These are phyloP conservation scores for Eimeria maxima DNA, from an alignment of 169 alveolate species.

Conservation along the genomic window DNA sequence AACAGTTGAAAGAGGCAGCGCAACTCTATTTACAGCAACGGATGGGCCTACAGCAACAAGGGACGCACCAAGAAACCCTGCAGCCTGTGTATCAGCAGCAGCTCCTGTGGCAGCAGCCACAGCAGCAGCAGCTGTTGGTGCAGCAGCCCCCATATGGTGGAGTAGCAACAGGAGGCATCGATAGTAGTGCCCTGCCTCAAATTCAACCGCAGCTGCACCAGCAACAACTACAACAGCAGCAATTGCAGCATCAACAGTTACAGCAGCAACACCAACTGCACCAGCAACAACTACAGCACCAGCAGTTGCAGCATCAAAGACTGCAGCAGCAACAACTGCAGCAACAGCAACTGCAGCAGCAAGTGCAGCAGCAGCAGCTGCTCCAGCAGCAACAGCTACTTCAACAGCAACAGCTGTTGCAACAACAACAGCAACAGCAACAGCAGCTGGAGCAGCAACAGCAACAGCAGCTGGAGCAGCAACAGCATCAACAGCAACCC, in stretches of 20 bases:
- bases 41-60: slow-evolving; percentile 24
- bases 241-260: not conserved
- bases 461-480: slow-evolving; percentile 17
- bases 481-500: slow-evolving; percentile 11
- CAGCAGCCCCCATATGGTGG: not conserved
- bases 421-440: slow-evolving; percentile 57
- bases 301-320: not conserved
- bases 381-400: slow-evolving; percentile 33
- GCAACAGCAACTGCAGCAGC: slow-evolving; percentile 35
- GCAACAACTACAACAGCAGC: slow-evolving; percentile 46
- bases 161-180: slow-evolving; percentile 2
- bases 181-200: not conserved
- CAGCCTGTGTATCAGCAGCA: not conserved
- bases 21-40: slow-evolving; percentile 55
- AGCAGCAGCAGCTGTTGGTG: slow-evolving; percentile 20
- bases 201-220: slow-evolving; percentile 49
- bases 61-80: slow-evolving; percentile 9
- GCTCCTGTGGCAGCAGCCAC: not conserved
- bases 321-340: not conserved
- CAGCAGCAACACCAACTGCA: slow-evolving; percentile 40
- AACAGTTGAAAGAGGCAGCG: slow-evolving; percentile 50
- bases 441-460: slow-evolving; percentile 26
- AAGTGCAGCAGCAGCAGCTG: slow-evolving; percentile 15
- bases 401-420: slow-evolving; percentile 44
- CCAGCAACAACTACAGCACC: slow-evolving; percentile 33